phyloP scores from a whole-genome alignment of 768 basidiomycete species.

The Leccinum imitatum region DNA sequence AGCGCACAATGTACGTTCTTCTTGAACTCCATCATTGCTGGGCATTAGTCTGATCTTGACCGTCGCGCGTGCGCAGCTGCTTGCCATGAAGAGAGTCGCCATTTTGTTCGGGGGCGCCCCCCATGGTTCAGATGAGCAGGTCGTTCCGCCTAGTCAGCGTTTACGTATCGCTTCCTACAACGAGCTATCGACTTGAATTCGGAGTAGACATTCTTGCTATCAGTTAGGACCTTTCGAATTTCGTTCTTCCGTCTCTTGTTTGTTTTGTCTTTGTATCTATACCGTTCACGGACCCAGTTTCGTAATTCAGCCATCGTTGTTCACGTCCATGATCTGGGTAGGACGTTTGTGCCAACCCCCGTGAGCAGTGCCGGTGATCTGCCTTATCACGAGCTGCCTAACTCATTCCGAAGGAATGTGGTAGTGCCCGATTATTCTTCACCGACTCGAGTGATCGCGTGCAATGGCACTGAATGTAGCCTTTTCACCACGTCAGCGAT shows the following conservation, averaged over 20 bases:
- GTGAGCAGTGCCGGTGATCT: background rate
- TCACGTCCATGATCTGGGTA: background rate
- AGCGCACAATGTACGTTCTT: slow-evolving; percentile 64
- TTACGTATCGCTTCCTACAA: slow-evolving; percentile 2
- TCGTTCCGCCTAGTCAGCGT: slow-evolving; percentile 10
- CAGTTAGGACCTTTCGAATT: background rate
- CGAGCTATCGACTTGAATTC: background rate
- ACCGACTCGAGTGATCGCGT: too few species aligned
- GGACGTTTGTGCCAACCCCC: background rate
- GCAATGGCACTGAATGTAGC: too few species aligned
- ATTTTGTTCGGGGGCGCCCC: slow-evolving; percentile 11
- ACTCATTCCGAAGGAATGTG: too few species aligned
- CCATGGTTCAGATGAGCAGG: slow-evolving; percentile 6
- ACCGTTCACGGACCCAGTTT: too few species aligned
- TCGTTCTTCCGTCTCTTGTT: background rate
- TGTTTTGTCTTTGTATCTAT: background rate
- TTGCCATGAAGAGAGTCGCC: slow-evolving; percentile 13
- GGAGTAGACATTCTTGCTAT: background rate
- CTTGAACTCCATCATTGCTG: background rate
- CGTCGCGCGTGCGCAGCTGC: background rate
- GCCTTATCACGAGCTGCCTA: too few species aligned
- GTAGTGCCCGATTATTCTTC: too few species aligned
- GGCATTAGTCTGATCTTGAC: background rate
- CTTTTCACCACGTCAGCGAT: too few species aligned
- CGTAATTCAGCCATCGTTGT: background rate